A percentile compares a stretch with the other conserved stretches of the same genome.
Evolutionary conservation across 2,329 filamentous ascomycete genomes (phyloP).

Genomic region (Botrytis squamosa): DNA sequence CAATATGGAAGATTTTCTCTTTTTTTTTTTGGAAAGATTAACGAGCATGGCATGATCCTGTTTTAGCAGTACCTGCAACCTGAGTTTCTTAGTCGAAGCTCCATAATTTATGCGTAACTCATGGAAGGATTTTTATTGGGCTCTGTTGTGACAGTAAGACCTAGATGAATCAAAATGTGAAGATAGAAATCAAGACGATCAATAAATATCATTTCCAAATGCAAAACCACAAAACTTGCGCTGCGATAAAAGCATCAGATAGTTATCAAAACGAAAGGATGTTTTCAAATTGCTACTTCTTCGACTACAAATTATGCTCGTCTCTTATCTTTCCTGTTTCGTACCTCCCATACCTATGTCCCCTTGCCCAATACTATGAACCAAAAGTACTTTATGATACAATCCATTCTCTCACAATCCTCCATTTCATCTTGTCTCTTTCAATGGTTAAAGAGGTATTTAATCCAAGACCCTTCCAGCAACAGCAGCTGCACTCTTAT

Average conservation of each 20-base stretch:
- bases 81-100: neutral
- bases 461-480: constrained; percentile 69
- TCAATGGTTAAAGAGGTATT: neutral
- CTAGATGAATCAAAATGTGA: neutral
- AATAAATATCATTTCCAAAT: neutral
- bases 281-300: constrained; percentile 12
- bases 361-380: neutral
- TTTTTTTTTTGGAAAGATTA: neutral
- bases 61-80: neutral
- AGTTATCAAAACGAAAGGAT: neutral
- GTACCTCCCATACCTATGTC: neutral
- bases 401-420: neutral
- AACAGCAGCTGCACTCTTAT: constrained; percentile 69
- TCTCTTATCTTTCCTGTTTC: neutral
- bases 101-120: neutral
- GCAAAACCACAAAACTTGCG: neutral
- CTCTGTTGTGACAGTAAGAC: neutral
- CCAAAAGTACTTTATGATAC: constrained; percentile 5
- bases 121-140: neutral
- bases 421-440: neutral
- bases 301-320: constrained; percentile 6
- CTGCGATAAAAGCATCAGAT: neutral
- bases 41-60: neutral
- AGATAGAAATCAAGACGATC: neutral
- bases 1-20: neutral